phyloP scores from a whole-genome alignment of 2,329 filamentous ascomycete species.

The Clathrospora elynae region DNA sequence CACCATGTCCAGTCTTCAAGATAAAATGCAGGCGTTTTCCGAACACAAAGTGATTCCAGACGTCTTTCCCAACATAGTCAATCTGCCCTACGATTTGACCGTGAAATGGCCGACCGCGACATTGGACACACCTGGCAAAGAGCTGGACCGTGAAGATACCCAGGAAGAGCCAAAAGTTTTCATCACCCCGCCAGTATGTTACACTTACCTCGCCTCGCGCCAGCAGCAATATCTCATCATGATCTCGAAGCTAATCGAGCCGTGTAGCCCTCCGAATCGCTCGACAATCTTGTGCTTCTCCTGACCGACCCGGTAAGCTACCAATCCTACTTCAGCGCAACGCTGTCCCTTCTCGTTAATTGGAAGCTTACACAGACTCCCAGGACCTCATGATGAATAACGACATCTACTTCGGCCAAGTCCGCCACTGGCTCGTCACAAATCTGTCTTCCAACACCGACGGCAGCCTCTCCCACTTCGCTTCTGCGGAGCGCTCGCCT shows the following conservation, averaged over 20 bases:
- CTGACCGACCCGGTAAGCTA: slow-evolving; percentile 29
- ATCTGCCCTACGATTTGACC: slow-evolving; percentile 18
- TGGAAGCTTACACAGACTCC: slow-evolving; percentile 5
- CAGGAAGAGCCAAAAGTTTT: slow-evolving; percentile 23
- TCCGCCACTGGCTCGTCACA: slow-evolving; percentile 32
- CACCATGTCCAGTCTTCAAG: slow-evolving; percentile 11
- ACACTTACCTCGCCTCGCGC: fast-evolving
- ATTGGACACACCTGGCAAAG: slow-evolving; percentile 18
- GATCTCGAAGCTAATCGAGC: slow-evolving; percentile 1
- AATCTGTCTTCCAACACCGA: slow-evolving; percentile 15
- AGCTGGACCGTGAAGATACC: slow-evolving; percentile 22
- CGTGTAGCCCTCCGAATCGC: slow-evolving; percentile 15
- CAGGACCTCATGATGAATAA: slow-evolving; percentile 31
- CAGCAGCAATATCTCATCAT: background rate
- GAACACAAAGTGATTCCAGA: slow-evolving; percentile 28
- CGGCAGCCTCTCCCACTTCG: slow-evolving; percentile 14
- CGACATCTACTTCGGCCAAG: slow-evolving; percentile 30
- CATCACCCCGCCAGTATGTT: slow-evolving; percentile 17
- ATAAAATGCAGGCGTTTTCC: slow-evolving; percentile 9
- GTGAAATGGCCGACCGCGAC: slow-evolving; percentile 22
- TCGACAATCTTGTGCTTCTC: slow-evolving; percentile 24
- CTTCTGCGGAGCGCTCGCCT: slow-evolving; percentile 17
- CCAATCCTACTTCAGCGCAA: background rate
- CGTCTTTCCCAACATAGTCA: slow-evolving; percentile 16
- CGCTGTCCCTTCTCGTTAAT: background rate